Conservation (phyloP, 257 asterid species). For the Lycium ferocissimum region DNA sequence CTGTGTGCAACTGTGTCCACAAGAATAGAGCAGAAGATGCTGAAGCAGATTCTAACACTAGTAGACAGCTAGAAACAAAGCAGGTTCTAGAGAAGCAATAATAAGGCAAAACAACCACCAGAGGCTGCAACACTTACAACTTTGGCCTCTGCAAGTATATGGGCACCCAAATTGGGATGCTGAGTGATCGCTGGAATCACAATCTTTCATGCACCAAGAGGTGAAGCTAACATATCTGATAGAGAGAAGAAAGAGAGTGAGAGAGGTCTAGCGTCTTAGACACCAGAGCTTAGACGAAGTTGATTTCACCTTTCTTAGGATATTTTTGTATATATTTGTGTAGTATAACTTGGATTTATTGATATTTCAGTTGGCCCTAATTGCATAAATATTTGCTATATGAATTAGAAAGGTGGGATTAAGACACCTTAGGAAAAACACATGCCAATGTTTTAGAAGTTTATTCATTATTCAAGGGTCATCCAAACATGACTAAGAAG, state of each 20-base stretch:
- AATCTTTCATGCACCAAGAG: slow-evolving; percentile 17
- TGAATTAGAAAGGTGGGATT: not conserved
- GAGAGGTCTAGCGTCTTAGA: not conserved
- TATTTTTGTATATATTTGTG: slow-evolving; percentile 2
- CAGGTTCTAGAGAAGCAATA: not conserved
- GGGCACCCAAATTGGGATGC: not conserved
- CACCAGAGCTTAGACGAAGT: slow-evolving; percentile 10
- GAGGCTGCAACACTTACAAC: slow-evolving; percentile 2
- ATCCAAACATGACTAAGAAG: not conserved
- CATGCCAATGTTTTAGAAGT: not conserved
- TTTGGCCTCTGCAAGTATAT: not conserved
- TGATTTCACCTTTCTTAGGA: not conserved
- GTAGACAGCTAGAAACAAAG: not conserved
- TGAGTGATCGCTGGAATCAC: not conserved
- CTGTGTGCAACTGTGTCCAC: not conserved
- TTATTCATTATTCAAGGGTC: not conserved
- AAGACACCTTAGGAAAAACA: not conserved
- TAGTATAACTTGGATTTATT: not conserved
- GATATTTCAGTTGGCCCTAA: not conserved
- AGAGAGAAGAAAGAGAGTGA: slow-evolving; percentile 5
- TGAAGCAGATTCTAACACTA: not conserved
- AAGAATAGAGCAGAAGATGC: not conserved
- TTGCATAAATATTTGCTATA: not conserved
- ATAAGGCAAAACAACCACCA: slow-evolving; percentile 13
- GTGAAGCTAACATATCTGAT: slow-evolving; percentile 17